Evolutionary conservation across 2,329 filamentous ascomycete species (phyloP).

Genomic region (Escovopsis sp.): DNA sequence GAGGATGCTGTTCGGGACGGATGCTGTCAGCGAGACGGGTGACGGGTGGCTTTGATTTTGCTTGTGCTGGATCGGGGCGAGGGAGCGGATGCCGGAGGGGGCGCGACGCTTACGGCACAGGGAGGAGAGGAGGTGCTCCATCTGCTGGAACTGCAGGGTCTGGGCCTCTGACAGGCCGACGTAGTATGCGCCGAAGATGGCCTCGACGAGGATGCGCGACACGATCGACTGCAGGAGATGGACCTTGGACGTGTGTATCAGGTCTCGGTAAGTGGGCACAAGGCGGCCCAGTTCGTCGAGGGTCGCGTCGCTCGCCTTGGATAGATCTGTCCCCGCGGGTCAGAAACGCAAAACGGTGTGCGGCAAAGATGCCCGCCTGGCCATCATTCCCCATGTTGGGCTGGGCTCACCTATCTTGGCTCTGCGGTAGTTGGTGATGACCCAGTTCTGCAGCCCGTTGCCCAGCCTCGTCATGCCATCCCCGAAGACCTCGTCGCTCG

Average conservation of each 20-base stretch:
- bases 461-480: slow-evolving; percentile 46
- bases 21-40: too few species aligned
- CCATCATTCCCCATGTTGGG: background rate
- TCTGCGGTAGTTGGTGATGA: slow-evolving; percentile 52
- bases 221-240: slow-evolving; percentile 49
- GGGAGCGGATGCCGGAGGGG: slow-evolving; percentile 1
- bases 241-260: slow-evolving; percentile 40
- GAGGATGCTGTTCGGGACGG: slow-evolving; percentile 20
- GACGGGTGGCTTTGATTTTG: background rate
- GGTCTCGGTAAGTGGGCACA: slow-evolving; percentile 43
- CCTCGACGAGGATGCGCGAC: slow-evolving; percentile 43
- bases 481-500: slow-evolving; percentile 51
- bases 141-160: slow-evolving; percentile 32
- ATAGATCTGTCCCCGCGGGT: slow-evolving; percentile 23
- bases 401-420: slow-evolving; percentile 36
- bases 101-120: slow-evolving; percentile 21
- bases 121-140: slow-evolving; percentile 30
- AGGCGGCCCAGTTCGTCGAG: slow-evolving; percentile 29
- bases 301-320: slow-evolving; percentile 24
- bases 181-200: slow-evolving; percentile 48
- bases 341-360: too few species aligned
- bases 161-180: slow-evolving; percentile 45
- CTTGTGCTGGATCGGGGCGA: background rate
- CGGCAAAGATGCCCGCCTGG: background rate
- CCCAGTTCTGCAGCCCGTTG: slow-evolving; percentile 61